Conservation (phyloP, 1,139 yeast species). For the Yamadazyma atmosphaerica region DNA sequence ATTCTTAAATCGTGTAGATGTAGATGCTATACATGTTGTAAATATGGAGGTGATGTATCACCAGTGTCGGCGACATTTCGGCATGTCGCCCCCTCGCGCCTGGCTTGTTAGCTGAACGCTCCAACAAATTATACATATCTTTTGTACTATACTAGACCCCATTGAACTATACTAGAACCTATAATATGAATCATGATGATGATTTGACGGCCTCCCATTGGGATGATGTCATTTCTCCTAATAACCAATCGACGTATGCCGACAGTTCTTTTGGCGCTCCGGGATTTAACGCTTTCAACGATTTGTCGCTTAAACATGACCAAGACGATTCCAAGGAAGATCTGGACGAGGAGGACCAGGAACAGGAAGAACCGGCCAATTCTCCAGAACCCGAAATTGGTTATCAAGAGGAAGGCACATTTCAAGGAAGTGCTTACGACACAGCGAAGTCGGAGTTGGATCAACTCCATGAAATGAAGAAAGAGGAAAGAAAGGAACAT, state of each 20-base stretch:
- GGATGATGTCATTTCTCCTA: conserved; percentile 35
- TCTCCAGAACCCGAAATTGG: not conserved
- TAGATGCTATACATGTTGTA: not conserved
- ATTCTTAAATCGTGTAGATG: not conserved
- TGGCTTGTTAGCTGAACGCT: no score
- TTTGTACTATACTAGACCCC: no score
- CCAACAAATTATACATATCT: no score
- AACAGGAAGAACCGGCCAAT: conserved; percentile 5
- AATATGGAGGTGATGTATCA: not conserved
- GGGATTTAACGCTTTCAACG: conserved; percentile 27
- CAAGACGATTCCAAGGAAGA: conserved; percentile 22
- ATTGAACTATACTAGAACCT: no score
- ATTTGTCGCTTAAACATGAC: conserved; percentile 22
- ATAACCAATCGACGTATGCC: conserved; percentile 11
- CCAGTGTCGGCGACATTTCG: no score
- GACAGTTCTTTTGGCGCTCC: conserved; percentile 13
- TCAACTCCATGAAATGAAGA: conserved; percentile 32
- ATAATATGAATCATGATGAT: conserved; percentile 31
- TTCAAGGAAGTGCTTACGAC: conserved; percentile 11
- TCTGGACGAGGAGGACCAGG: conserved; percentile 13
- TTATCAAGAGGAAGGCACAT: not conserved
- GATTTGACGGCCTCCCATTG: conserved; percentile 38
- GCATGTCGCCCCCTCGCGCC: no score
- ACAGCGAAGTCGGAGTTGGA: conserved; percentile 27
- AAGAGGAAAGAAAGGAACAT: conserved; percentile 37